Evolutionary conservation across 2,329 filamentous ascomycete species (phyloP).

Genomic region (Aspergillus uvarum): DNA sequence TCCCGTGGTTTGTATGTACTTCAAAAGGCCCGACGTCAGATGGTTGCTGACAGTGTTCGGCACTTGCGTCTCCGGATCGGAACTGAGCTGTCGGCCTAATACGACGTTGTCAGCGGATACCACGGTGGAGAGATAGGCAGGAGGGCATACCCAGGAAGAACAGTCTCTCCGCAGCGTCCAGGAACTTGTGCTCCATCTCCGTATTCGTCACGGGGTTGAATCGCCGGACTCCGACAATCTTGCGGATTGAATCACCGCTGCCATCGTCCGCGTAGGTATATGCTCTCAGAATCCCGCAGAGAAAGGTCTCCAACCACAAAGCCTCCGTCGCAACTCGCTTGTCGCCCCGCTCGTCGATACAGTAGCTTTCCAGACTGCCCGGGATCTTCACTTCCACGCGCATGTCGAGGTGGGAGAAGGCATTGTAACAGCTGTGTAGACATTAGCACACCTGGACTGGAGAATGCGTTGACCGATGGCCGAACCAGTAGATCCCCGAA

Average conservation of each 20-base stretch:
- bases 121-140: too few species aligned
- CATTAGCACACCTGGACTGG: slow-evolving; percentile 16
- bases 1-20: slow-evolving; percentile 93
- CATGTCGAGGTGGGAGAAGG: slow-evolving; percentile 97
- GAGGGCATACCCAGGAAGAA: slow-evolving; percentile 78
- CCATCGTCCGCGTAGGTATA: slow-evolving; percentile 97
- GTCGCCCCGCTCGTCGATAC: slow-evolving; percentile 93
- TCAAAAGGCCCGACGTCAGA: slow-evolving; percentile 85
- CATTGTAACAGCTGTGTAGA: slow-evolving; percentile 83
- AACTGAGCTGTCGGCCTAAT: slow-evolving; percentile 88
- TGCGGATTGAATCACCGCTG: slow-evolving; percentile 89
- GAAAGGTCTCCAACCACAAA: slow-evolving; percentile 94
- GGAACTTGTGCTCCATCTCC: slow-evolving; percentile 95
- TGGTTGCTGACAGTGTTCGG: slow-evolving; percentile 97
- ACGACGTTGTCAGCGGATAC: slow-evolving; percentile 19
- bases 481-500: slow-evolving; percentile 89
- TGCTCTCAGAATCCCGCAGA: slow-evolving; percentile 89
- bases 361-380: slow-evolving; percentile 94
- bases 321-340: slow-evolving; percentile 91
- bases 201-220: slow-evolving; percentile 98
- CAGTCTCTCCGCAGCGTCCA: slow-evolving; percentile 88
- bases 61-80: slow-evolving; percentile 94
- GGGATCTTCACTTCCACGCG: slow-evolving; percentile 97
- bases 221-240: slow-evolving; percentile 92
- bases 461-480: neutral